phyloP scores from a whole-genome alignment of 352 stramenopile species.

The Pythium monospermum region DNA sequence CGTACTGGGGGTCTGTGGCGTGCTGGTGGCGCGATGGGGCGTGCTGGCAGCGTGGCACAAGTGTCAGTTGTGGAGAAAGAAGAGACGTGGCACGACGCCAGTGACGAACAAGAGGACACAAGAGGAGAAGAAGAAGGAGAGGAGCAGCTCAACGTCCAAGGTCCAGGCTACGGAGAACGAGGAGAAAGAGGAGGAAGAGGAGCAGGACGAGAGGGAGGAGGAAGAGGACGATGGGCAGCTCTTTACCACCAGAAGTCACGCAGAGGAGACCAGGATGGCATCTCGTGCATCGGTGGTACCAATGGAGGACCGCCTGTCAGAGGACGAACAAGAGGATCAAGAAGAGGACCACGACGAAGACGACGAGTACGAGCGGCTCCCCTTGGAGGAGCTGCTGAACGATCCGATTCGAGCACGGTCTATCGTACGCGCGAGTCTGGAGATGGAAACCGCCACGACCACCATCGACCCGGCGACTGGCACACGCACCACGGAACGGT shows the following conservation, averaged over 20 bases:
- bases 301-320: background rate
- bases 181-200: background rate
- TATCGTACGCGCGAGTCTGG: slow-evolving; percentile 29
- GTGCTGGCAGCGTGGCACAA: background rate
- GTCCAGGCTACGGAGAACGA: background rate
- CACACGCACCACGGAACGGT: slow-evolving; percentile 21
- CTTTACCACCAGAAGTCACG: background rate
- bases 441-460: slow-evolving; percentile 15
- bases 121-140: background rate
- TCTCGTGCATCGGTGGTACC: background rate
- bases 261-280: background rate
- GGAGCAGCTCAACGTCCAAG: background rate
- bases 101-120: too few species aligned
- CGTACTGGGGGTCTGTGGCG: background rate
- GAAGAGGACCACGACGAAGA: background rate
- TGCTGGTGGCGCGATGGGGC: background rate
- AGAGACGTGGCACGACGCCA: too few species aligned
- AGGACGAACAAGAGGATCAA: background rate
- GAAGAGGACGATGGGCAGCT: background rate
- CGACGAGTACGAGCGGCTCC: slow-evolving; percentile 33
- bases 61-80: background rate
- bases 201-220: background rate
- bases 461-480: slow-evolving; percentile 7
- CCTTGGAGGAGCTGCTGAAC: slow-evolving; percentile 45
- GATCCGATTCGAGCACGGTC: slow-evolving; percentile 36